Evolutionary conservation across 805 yeast genomes (phyloP).

Genomic region (Monosporozyma siamensis): DNA sequence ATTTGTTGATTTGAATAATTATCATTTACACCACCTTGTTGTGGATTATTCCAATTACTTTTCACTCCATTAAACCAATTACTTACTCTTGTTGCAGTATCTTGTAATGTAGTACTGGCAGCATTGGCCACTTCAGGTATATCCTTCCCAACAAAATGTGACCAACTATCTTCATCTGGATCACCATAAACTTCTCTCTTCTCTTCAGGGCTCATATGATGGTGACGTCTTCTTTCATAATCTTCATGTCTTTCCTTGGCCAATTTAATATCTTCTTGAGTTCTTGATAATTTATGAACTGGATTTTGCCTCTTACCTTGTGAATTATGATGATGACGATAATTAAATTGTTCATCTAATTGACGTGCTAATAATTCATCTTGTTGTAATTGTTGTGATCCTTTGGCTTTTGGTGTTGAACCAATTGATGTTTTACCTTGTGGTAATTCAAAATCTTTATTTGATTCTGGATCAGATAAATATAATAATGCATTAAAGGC

Average conservation of each 20-base stretch:
- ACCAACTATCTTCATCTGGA: constrained; percentile 42
- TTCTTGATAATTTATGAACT: neutral
- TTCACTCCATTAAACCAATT: constrained; percentile 64
- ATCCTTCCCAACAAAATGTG: constrained; percentile 49
- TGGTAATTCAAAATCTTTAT: constrained; percentile 42
- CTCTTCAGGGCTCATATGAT: constrained; percentile 10
- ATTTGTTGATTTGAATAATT: neutral
- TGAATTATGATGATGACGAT: constrained; percentile 8
- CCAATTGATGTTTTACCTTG: constrained; percentile 4
- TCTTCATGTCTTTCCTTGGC: constrained; percentile 24
- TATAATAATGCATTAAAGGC: constrained; percentile 84
- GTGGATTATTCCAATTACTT: constrained; percentile 14
- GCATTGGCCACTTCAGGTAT: constrained; percentile 54
- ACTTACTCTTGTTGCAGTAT: constrained; percentile 65
- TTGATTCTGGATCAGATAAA: constrained; percentile 60
- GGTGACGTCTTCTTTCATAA: constrained; percentile 17
- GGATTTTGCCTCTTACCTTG: constrained; percentile 4
- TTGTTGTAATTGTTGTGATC: constrained; percentile 39
- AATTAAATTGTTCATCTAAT: constrained; percentile 57
- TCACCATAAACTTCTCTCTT: constrained; percentile 22
- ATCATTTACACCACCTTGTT: neutral
- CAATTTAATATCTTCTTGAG: constrained; percentile 12
- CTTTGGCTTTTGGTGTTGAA: too few relatives aligned
- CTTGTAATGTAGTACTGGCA: constrained; percentile 67
- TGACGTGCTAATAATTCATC: constrained; percentile 80